Base-by-base conservation (phyloP, 352 stramenopile genomes). In the Phytophthora pinifolia region DNA sequence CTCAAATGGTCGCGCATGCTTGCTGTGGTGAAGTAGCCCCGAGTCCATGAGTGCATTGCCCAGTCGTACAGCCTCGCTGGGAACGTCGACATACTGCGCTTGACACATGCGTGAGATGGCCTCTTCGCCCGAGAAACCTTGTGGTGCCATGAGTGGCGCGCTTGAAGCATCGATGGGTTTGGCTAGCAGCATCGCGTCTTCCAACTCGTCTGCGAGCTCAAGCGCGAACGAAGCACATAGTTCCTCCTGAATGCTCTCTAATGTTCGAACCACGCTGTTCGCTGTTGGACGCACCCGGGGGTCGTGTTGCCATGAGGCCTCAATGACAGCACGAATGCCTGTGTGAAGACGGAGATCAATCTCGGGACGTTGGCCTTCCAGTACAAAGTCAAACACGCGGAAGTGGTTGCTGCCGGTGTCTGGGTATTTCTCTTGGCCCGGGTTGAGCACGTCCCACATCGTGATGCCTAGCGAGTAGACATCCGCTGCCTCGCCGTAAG, bases 391-490 rank as follows among this genome's bases (percentile, higher is more conserved):
- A 34, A 86, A 86, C n/a, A 88, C 51, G 10, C 73, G 62, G 33
- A 86, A 77, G 62, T 88, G 72, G 54, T 88, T 86, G 35, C 70
- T 79, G 6, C 66, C 66, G 9, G 52, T 54, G 12, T 18, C 49
- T 10, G 70, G 72, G 34, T 79, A 88, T 43, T 86, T 86, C 35
- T 80, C 75, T 33, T 60, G 48, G 4, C 72, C 65, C 0, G 77
- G 77, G 48, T 88, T 67, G 31, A 86, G 39, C 4, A 92, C 75
- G 32, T 92, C 78, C 81, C 81, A 92, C 47, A 92, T 71, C 6
- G 79, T 89, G 38, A 92, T 81, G 27, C 54, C 81, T 38, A 92
- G 56, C n/a, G 74, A 78, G 50, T 87, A 92, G 7, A 92, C 67
- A 45, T 92, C 83, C 4, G 82, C 79, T 3, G 73, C 73, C 52